Evolutionary conservation across 352 stramenopile genomes (phyloP), one percentile per base, ranked within the genome.

Genomic region (Phytophthora crassamura): DNA sequence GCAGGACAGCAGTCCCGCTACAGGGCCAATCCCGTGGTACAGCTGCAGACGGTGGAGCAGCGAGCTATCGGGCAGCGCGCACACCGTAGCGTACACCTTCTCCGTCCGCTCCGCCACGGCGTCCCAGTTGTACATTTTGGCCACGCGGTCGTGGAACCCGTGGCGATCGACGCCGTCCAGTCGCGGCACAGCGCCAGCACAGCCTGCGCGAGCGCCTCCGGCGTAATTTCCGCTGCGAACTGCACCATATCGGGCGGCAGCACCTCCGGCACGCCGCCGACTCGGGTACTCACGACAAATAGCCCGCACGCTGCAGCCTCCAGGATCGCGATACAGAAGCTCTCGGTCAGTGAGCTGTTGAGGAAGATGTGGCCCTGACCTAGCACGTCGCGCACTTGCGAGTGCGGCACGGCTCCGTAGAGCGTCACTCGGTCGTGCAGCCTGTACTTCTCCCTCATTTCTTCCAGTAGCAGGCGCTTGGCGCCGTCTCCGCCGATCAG

Each of bases 341-440:
- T 98, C 78, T 99, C 97, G 48, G 97, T 99, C n/a, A 99, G 76
- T 20, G 93, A 98, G 71, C 94, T 99, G 72, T 99, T 99, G 35
- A 99, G 81, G 74, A 99, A 99, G 50, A 99, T 96, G 67, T 99
- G 89, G 18, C 97, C 97, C 59, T 89, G 74, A 20, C 75, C 82
- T 22, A 99, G 84, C 46, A 99, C 95, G 40, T 97, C 73, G 28
- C 95, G 85, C 5, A 99, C 97, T 9, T 96, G 59, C 0, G 74
- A 50, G 61, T 99, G 96, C 14, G 95, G 94, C 45, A 99, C 93
- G 32, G 86, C 88, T 8, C 97, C 97, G 39, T 97, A 85, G 48
- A 99, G 92, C 66, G 94, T 82, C 18, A 99, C 91, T 32, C 96
- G 88, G 67, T 99, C 89, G 66, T 99, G 91, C 34, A 99, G 77